A percentile compares a stretch with the other conserved stretches of the same genome.
phyloP scores from a whole-genome alignment of 768 basidiomycete species.

The Rhodocollybia butyracea region DNA sequence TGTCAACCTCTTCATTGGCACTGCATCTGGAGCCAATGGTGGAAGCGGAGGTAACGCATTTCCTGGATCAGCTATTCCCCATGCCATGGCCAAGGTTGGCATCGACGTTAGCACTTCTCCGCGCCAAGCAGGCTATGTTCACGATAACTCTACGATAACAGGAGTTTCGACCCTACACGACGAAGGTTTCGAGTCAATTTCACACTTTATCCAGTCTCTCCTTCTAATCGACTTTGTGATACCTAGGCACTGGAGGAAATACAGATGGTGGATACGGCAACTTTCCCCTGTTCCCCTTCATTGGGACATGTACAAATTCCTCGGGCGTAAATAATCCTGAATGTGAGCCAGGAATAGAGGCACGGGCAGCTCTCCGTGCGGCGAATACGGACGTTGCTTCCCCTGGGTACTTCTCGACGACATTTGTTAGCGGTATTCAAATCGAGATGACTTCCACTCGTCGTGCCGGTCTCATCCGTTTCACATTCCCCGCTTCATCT shows the following conservation, averaged over 20 bases:
- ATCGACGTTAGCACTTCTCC: slow-evolving; percentile 49
- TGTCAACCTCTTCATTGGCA: slow-evolving; percentile 51
- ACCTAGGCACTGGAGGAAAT: slow-evolving; percentile 53
- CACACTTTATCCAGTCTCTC: too few species aligned
- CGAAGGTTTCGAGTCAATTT: too few species aligned
- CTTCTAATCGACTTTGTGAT: too few species aligned
- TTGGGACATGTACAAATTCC: background rate
- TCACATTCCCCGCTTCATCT: slow-evolving; percentile 45
- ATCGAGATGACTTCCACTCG: slow-evolving; percentile 60
- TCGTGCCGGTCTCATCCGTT: slow-evolving; percentile 56
- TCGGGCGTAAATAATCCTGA: slow-evolving; percentile 20
- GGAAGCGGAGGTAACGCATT: slow-evolving; percentile 48
- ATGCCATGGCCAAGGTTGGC: slow-evolving; percentile 54
- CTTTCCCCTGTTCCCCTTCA: slow-evolving; percentile 46
- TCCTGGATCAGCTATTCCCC: slow-evolving; percentile 45
- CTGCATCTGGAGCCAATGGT: slow-evolving; percentile 41
- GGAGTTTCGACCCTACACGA: slow-evolving; percentile 50
- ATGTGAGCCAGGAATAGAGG: slow-evolving; percentile 39
- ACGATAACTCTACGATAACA: slow-evolving; percentile 38
- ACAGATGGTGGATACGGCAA: slow-evolving; percentile 48
- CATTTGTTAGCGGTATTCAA: slow-evolving; percentile 42
- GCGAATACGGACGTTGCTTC: slow-evolving; percentile 41
- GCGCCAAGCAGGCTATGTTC: slow-evolving; percentile 48
- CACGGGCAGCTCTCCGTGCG: slow-evolving; percentile 38
- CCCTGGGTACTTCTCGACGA: slow-evolving; percentile 49